Conservation (phyloP, 768 basidiomycete genomes). For the Candolleomyces efflorescens region DNA sequence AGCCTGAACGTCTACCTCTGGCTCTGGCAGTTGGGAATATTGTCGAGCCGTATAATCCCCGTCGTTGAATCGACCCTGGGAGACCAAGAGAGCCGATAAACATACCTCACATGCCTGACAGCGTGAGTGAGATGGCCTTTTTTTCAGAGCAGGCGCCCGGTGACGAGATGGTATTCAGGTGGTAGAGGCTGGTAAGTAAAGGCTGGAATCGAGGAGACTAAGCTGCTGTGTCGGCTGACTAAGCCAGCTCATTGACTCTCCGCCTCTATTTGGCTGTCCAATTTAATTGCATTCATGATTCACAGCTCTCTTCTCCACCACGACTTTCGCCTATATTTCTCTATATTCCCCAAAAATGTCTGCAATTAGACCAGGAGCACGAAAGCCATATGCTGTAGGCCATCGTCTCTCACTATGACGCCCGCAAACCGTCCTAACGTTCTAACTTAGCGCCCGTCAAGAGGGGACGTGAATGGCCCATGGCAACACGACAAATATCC, state of each 20-base stretch:
- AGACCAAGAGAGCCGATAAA: too few relatives aligned
- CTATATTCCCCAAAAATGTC: slow-evolving; percentile 16
- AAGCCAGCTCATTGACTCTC: neutral
- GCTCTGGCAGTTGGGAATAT: too few relatives aligned
- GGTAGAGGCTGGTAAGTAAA: too few relatives aligned
- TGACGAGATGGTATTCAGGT: too few relatives aligned
- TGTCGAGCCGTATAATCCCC: too few relatives aligned
- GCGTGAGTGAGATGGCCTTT: too few relatives aligned
- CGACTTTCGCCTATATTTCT: slow-evolving; percentile 10
- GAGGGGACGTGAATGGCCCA: slow-evolving; percentile 52
- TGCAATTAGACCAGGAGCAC: slow-evolving; percentile 18
- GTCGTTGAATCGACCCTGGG: too few relatives aligned
- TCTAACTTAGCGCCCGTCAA: slow-evolving; percentile 46
- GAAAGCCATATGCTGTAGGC: slow-evolving; percentile 25
- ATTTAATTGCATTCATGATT: neutral
- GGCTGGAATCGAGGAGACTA: too few relatives aligned
- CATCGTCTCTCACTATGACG: slow-evolving; percentile 3
- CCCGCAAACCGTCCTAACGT: neutral
- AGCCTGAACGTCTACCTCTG: too few relatives aligned
- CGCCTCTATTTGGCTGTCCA: neutral
- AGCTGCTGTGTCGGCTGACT: too few relatives aligned
- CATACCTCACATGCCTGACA: too few relatives aligned
- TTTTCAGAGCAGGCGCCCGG: too few relatives aligned
- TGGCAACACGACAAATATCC: slow-evolving; percentile 68
- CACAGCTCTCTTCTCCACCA: slow-evolving; percentile 11